Percentiles rank a stretch among this genome's conserved stretches.
These are phyloP conservation scores for Linnemannia elongata DNA, from an alignment of 192 early-diverging fungal genomes.

Conservation along the genomic window DNA sequence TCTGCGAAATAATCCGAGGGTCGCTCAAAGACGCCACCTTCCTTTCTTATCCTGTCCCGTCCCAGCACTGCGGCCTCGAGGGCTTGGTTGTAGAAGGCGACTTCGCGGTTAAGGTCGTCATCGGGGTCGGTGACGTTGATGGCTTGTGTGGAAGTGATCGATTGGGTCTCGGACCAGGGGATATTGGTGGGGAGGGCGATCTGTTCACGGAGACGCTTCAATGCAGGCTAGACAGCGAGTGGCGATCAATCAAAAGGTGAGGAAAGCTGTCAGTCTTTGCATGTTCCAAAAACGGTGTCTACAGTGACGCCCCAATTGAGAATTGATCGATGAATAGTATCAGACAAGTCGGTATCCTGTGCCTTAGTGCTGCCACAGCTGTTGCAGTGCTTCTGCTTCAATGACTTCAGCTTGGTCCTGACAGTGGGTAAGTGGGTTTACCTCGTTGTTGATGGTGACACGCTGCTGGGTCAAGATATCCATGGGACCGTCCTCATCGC, in stretches of 20 bases:
- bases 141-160: constrained; percentile 68
- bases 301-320: neutral
- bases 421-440: neutral
- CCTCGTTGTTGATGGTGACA: constrained; percentile 57
- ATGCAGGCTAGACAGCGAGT: constrained; percentile 59
- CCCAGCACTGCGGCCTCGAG: constrained; percentile 81
- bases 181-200: constrained; percentile 68
- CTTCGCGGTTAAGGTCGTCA: constrained; percentile 93
- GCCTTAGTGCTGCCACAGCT: neutral
- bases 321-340: too few species aligned
- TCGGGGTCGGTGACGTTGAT: constrained; percentile 73
- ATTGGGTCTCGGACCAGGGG: constrained; percentile 80
- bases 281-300: neutral
- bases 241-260: neutral
- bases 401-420: neutral
- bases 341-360: neutral
- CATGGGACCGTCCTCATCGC: constrained; percentile 44
- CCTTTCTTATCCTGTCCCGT: constrained; percentile 70
- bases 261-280: neutral
- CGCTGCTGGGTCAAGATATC: constrained; percentile 44
- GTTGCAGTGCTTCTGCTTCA: neutral
- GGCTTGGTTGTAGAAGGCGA: constrained; percentile 95
- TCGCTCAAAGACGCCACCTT: constrained; percentile 81
- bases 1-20: constrained; percentile 99
- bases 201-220: constrained; percentile 70